Evolutionary conservation across 2,329 filamentous ascomycete species (phyloP).

Genomic region (Diaporthe vexans): DNA sequence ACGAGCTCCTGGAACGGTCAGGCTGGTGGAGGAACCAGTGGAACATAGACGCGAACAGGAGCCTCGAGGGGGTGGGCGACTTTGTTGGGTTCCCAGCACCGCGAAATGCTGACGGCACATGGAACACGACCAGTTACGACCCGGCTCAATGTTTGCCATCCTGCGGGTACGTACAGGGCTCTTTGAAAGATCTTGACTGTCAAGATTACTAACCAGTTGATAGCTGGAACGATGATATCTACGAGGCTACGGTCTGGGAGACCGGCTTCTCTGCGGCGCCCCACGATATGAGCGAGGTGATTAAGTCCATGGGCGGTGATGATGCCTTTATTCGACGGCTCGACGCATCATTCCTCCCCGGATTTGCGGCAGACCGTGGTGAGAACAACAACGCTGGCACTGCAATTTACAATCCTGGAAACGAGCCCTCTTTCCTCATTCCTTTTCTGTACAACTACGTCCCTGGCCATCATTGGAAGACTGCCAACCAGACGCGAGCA

Average conservation of each 20-base stretch:
- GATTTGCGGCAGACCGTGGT: constrained; percentile 9
- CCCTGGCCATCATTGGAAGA: constrained; percentile 51
- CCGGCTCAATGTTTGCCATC: constrained; percentile 21
- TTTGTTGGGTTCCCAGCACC: constrained; percentile 31
- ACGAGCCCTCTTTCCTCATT: constrained; percentile 50
- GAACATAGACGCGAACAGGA: constrained; percentile 23
- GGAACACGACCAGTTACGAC: constrained; percentile 33
- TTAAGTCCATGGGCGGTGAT: constrained; percentile 37
- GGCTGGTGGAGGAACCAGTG: constrained; percentile 38
- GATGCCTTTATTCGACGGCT: constrained; percentile 35
- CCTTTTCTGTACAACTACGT: constrained; percentile 70
- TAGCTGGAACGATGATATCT: constrained; percentile 35
- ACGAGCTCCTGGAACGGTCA: constrained; percentile 10
- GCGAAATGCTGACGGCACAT: constrained; percentile 29
- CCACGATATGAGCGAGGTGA: constrained; percentile 36
- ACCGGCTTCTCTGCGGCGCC: constrained; percentile 33
- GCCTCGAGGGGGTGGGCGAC: constrained; percentile 7
- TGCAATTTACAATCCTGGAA: constrained; percentile 36
- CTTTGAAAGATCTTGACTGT: background rate
- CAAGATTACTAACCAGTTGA: background rate
- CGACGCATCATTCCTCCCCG: constrained; percentile 35
- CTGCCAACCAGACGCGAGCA: constrained; percentile 51
- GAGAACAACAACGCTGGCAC: constrained; percentile 36
- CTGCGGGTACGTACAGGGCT: constrained; percentile 3
- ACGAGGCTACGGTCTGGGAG: constrained; percentile 37